Conservation (phyloP, 2,329 filamentous ascomycete genomes). For the Trichophyton simii region DNA sequence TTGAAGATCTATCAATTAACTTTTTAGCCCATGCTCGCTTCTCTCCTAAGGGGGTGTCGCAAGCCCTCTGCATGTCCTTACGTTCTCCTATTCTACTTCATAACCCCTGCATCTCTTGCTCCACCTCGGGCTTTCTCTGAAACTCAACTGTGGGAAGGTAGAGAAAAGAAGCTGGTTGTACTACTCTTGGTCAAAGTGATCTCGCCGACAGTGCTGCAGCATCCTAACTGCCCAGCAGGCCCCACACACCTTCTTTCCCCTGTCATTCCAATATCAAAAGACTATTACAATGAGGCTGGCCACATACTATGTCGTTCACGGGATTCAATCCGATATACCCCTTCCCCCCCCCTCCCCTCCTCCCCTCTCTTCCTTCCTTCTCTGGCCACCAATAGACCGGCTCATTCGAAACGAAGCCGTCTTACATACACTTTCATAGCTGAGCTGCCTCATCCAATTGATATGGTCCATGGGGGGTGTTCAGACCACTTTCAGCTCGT, state of each 20-base stretch:
- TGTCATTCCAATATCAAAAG: neutral
- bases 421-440: neutral
- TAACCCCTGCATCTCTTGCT: slow-evolving; percentile 9
- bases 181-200: slow-evolving; percentile 14
- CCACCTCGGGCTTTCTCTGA: slow-evolving; percentile 3
- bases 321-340: slow-evolving; percentile 9
- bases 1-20: slow-evolving; percentile 6
- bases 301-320: slow-evolving; percentile 14
- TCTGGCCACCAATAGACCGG: neutral
- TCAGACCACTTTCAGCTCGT: neutral
- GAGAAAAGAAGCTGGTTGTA: slow-evolving; percentile 21
- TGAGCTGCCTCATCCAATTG: neutral
- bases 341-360: neutral
- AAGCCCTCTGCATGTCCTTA: slow-evolving; percentile 2
- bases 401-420: neutral
- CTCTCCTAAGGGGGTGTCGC: slow-evolving; percentile 4
- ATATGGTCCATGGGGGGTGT: neutral
- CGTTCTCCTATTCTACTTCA: slow-evolving; percentile 6
- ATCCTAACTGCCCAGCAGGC: neutral
- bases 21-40: slow-evolving; percentile 4
- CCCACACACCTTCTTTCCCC: neutral
- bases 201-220: neutral
- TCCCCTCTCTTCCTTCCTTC: too few species aligned
- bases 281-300: slow-evolving; percentile 5
- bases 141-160: neutral